phyloP scores from a whole-genome alignment of 2,329 filamentous ascomycete genomes.

The Dothideomycetes sp. region DNA sequence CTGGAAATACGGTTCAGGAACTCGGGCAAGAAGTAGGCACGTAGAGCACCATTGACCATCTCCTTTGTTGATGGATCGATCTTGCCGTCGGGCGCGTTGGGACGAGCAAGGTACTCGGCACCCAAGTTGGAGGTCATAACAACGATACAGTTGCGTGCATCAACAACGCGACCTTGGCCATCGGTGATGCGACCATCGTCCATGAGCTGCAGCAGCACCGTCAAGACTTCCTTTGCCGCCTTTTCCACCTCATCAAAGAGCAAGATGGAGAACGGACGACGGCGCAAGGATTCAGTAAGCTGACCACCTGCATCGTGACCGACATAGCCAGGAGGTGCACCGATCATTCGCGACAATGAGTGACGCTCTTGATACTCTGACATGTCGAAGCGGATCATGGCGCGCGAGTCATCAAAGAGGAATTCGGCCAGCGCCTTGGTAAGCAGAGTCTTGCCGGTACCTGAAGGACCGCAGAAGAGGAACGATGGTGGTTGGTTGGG shows the following conservation, averaged over 20 bases:
- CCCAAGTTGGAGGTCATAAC: conserved; percentile 98
- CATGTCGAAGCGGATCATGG: conserved; percentile 99
- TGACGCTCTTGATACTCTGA: conserved; percentile 98
- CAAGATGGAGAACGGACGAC: conserved; percentile 93
- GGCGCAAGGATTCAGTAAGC: conserved; percentile 85
- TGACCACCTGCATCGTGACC: conserved; percentile 94
- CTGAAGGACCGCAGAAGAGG: conserved; percentile 96
- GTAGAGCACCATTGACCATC: conserved; percentile 80
- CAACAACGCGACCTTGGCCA: conserved; percentile 87
- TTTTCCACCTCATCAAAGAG: conserved; percentile 98
- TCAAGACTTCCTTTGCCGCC: conserved; percentile 93
- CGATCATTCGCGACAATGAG: conserved; percentile 92
- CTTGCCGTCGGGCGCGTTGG: conserved; percentile 66
- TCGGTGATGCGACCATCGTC: conserved; percentile 98
- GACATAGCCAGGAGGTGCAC: conserved; percentile 91
- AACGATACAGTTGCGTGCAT: conserved; percentile 96
- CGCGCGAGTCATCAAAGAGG: conserved; percentile 90
- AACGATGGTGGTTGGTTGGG: conserved; percentile 96
- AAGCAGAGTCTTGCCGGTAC: conserved; percentile 94
- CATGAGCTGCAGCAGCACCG: conserved; percentile 97
- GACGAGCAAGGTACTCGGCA: conserved; percentile 82
- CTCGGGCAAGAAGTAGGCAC: conserved; percentile 94
- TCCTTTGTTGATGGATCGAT: conserved; percentile 81
- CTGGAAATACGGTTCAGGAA: conserved; percentile 98
- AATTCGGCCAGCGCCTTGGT: conserved; percentile 97